These are phyloP conservation scores for Rhynchosporium graminicola DNA, from an alignment of 2,329 filamentous ascomycete genomes.

Conservation along the genomic window DNA sequence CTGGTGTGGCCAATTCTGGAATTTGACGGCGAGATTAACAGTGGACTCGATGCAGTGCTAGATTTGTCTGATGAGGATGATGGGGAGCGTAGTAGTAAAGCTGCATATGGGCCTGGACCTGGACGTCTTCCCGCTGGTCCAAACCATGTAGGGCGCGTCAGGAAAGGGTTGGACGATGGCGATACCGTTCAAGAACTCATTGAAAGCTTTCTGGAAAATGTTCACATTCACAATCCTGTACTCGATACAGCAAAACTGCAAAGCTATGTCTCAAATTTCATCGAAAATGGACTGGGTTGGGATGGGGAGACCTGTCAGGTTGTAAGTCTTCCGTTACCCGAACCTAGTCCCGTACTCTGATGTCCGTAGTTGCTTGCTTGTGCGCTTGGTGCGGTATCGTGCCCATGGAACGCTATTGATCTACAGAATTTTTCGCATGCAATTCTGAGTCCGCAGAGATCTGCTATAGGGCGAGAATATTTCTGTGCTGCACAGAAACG, in stretches of 20 bases:
- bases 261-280: neutral
- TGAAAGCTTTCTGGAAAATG: neutral
- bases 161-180: neutral
- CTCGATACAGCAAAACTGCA: neutral
- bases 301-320: constrained; percentile 4
- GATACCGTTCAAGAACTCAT: neutral
- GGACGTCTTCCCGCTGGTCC: too few species aligned
- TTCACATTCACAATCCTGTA: neutral
- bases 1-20: neutral
- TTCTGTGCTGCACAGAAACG: constrained; percentile 1
- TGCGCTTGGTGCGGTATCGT: neutral
- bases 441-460: neutral
- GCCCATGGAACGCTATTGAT: neutral
- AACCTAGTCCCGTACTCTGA: neutral
- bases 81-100: neutral
- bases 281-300: neutral
- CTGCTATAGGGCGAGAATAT: neutral
- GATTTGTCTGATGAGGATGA: constrained; percentile 4
- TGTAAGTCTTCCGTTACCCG: neutral
- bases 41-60: neutral
- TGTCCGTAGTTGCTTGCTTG: constrained; percentile 6
- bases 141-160: neutral
- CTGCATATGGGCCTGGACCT: too few species aligned
- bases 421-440: neutral
- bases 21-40: neutral